Evolutionary conservation across 2,329 filamentous ascomycete species (phyloP).

Genomic region (Ascochyta fabae): DNA sequence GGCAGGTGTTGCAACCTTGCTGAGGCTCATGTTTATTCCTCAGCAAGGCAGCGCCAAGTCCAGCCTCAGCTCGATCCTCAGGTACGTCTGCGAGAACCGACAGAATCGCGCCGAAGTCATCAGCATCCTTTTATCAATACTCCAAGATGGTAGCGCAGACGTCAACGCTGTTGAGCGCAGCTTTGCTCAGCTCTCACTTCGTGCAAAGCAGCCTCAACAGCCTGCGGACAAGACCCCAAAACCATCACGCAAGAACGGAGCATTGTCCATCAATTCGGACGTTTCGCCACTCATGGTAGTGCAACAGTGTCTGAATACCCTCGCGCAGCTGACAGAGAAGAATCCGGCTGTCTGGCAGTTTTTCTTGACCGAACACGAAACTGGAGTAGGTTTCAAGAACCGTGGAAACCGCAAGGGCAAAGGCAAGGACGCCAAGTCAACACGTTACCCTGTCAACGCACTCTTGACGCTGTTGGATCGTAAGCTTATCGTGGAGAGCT

Average conservation of each 20-base stretch:
- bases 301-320: conserved; percentile 87
- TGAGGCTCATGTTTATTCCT: conserved; percentile 98
- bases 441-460: conserved; percentile 91
- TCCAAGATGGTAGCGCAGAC: conserved; percentile 94
- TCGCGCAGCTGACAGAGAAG: conserved; percentile 82
- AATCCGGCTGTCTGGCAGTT: conserved; percentile 88
- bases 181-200: conserved; percentile 89
- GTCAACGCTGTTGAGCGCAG: conserved; percentile 93
- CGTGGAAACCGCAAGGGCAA: conserved; percentile 84
- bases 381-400: conserved; percentile 76
- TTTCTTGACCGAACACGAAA: conserved; percentile 94
- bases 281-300: conserved; percentile 94
- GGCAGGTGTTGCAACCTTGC: conserved; percentile 89
- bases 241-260: conserved; percentile 75
- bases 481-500: conserved; percentile 95
- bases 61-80: conserved; percentile 84
- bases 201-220: conserved; percentile 76
- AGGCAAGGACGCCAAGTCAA: conserved; percentile 79
- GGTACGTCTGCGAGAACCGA: conserved; percentile 94
- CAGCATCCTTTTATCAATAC: conserved; percentile 87
- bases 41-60: conserved; percentile 85
- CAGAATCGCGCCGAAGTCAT: conserved; percentile 94
- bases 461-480: conserved; percentile 86
- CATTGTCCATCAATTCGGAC: conserved; percentile 73
- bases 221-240: conserved; percentile 79